These are phyloP conservation scores for Cryphonectria naterciae DNA, from an alignment of 2,329 filamentous ascomycete genomes.

Conservation along the genomic window DNA sequence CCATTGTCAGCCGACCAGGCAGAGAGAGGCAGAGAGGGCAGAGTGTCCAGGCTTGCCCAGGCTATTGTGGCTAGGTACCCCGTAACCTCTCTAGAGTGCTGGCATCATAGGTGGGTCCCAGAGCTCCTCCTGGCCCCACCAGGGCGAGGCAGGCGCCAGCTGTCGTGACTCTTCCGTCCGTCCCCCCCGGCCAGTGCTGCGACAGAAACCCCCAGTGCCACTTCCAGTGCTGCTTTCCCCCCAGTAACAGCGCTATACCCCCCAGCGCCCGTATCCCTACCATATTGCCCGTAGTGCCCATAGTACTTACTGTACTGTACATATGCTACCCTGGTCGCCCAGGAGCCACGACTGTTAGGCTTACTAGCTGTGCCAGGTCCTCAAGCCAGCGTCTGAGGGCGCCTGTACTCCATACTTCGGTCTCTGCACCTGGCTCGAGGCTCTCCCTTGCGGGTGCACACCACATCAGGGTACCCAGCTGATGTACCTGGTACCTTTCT, in stretches of 20 bases:
- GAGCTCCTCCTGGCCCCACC: conserved; percentile 14
- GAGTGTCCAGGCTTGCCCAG: neutral
- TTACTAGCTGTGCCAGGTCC: neutral
- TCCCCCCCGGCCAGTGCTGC: neutral
- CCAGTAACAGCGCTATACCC: too few relatives aligned
- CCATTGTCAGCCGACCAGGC: neutral
- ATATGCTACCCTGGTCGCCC: neutral
- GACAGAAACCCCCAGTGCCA: neutral
- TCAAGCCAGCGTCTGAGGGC: neutral
- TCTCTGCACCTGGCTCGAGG: neutral
- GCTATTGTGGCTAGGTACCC: neutral
- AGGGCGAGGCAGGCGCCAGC: conserved; percentile 16
- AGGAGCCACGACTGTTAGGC: neutral
- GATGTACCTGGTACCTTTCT: conserved; percentile 6
- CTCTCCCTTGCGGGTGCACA: neutral
- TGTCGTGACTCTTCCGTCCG: conserved; percentile 1
- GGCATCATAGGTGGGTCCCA: conserved; percentile 13
- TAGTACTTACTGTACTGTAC: neutral
- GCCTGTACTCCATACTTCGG: neutral
- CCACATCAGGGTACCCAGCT: neutral
- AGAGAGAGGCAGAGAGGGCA: neutral
- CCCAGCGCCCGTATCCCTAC: too few relatives aligned
- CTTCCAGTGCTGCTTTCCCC: neutral
- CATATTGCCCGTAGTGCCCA: too few relatives aligned
- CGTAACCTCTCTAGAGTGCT: conserved; percentile 6